phyloP scores from a whole-genome alignment of 2,329 filamentous ascomycete genomes.

The Trichothecium roseum region DNA sequence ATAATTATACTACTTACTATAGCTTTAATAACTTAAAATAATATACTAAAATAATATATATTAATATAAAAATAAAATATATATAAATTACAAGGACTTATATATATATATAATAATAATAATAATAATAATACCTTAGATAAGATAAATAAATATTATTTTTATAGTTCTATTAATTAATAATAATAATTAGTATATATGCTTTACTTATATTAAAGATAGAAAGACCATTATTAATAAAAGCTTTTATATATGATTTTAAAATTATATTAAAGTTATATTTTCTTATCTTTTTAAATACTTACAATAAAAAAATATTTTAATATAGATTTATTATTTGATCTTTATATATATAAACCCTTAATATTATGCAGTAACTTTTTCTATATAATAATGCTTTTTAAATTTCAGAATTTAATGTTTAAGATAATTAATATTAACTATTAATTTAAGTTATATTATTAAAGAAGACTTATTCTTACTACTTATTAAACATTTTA shows the following conservation, averaged over 20 bases:
- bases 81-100: too few relatives aligned
- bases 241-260: not conserved
- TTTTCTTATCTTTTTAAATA: too few relatives aligned
- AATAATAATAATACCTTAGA: too few relatives aligned
- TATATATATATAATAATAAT: not conserved
- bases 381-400: not conserved
- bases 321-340: not conserved
- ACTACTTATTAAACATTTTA: too few relatives aligned
- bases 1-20: not conserved
- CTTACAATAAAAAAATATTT: slow-evolving; percentile 1
- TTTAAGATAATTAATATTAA: slow-evolving; percentile 1
- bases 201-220: not conserved
- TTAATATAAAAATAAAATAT: too few relatives aligned
- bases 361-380: too few relatives aligned
- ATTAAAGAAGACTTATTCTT: slow-evolving; percentile 1
- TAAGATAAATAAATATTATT: not conserved
- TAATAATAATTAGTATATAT: not conserved
- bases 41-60: not conserved
- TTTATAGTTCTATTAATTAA: slow-evolving; percentile 1
- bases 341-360: too few relatives aligned
- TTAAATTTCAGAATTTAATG: not conserved
- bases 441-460: not conserved
- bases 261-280: not conserved
- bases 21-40: not conserved
- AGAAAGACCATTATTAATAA: not conserved